Percentiles rank a stretch among this genome's conserved stretches.
Evolutionary conservation across 2,329 filamentous ascomycete genomes (phyloP).

Genomic region (Xylariales sp.): DNA sequence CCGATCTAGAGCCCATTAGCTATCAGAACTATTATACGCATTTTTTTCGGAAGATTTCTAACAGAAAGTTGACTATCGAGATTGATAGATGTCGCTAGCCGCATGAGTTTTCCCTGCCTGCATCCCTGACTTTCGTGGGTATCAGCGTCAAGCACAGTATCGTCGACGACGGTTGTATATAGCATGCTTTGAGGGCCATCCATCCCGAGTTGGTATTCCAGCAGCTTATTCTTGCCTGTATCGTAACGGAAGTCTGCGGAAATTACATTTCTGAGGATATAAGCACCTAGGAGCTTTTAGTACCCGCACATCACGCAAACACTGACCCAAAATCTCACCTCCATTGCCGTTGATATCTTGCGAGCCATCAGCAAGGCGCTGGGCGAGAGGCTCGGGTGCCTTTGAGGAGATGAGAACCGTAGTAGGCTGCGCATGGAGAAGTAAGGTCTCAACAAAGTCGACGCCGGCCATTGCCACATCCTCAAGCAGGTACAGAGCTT

Average conservation of each 20-base stretch:
- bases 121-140: conserved; percentile 57
- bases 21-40: not conserved
- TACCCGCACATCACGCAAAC: not conserved
- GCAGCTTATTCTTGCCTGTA: conserved; percentile 73
- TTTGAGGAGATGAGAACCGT: conserved; percentile 64
- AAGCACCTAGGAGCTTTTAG: conserved; percentile 51
- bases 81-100: conserved; percentile 77
- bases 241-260: conserved; percentile 79
- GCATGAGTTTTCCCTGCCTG: conserved; percentile 72
- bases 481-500: conserved; percentile 79
- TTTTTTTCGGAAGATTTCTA: conserved; percentile 36
- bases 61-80: conserved; percentile 79
- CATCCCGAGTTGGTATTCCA: conserved; percentile 65
- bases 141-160: conserved; percentile 51
- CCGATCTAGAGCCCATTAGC: conserved; percentile 65
- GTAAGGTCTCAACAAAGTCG: conserved; percentile 73
- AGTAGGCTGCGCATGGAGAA: conserved; percentile 66
- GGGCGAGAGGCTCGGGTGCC: conserved; percentile 56
- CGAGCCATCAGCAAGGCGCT: conserved; percentile 51
- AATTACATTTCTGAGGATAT: conserved; percentile 73
- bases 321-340: conserved; percentile 36
- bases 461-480: conserved; percentile 77
- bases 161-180: conserved; percentile 68
- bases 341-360: conserved; percentile 49
- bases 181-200: conserved; percentile 65